A percentile compares a stretch with the other conserved stretches of the same genome.
These are phyloP conservation scores for Gossypium rotundifolium DNA, from an alignment of 345 rosid species.

Conservation along the genomic window DNA sequence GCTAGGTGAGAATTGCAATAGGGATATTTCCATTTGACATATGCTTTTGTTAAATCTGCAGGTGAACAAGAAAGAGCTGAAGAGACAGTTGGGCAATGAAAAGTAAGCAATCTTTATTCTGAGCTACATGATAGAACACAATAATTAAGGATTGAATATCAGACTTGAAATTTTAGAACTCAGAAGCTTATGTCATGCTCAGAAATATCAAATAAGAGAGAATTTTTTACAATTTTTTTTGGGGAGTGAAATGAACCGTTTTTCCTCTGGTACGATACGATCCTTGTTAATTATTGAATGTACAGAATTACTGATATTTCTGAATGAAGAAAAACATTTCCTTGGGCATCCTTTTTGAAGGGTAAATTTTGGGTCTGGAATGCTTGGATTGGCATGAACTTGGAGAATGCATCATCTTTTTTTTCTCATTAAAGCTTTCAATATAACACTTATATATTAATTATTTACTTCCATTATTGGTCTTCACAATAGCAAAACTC, in stretches of 20 bases:
- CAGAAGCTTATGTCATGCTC: background rate
- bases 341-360: background rate
- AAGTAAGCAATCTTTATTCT: constrained; percentile 13
- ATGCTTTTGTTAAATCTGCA: constrained; percentile 20
- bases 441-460: no score
- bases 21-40: background rate
- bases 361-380: background rate
- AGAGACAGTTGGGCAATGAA: constrained; percentile 47
- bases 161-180: background rate
- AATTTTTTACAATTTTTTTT: background rate
- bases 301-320: background rate
- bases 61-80: constrained; percentile 94
- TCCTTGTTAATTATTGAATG: background rate
- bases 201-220: background rate
- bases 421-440: no score
- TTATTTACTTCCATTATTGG: no score
- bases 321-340: background rate
- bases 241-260: background rate
- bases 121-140: background rate
- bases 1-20: background rate
- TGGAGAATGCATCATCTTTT: background rate
- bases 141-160: background rate
- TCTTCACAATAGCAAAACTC: no score
- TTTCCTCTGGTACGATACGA: background rate
- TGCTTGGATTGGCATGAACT: background rate